These are phyloP conservation scores for Pyrenophora graminea DNA, from an alignment of 2,329 filamentous ascomycete species.

Conservation along the genomic window DNA sequence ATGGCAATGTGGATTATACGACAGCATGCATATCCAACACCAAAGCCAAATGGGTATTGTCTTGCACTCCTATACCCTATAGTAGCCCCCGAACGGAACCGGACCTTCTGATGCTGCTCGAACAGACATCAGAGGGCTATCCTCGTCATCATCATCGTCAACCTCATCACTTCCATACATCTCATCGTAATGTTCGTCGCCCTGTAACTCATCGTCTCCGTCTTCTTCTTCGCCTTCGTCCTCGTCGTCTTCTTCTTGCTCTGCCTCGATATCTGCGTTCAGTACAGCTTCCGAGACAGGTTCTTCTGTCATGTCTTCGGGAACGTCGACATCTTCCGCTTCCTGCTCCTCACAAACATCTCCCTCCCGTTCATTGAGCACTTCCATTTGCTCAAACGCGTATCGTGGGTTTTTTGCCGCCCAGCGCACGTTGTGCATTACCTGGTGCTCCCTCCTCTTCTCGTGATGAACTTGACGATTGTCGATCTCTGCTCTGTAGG, in stretches of 20 bases:
- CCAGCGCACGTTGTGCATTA: constrained; percentile 40
- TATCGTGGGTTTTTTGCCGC: constrained; percentile 41
- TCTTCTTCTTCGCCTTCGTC: constrained; percentile 18
- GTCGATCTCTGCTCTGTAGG: constrained; percentile 35
- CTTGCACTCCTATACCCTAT: constrained; percentile 16
- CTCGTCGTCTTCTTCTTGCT: constrained; percentile 24
- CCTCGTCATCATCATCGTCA: constrained; percentile 24
- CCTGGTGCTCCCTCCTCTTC: constrained; percentile 34
- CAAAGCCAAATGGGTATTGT: too few relatives aligned
- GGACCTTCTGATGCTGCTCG: constrained; percentile 25
- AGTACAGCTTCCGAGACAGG: constrained; percentile 32
- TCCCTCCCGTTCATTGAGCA: constrained; percentile 3
- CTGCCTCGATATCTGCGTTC: constrained; percentile 25
- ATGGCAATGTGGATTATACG: background rate
- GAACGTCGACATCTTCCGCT: constrained; percentile 29
- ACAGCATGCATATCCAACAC: too few relatives aligned
- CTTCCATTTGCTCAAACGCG: constrained; percentile 40
- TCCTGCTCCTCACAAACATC: constrained; percentile 18
- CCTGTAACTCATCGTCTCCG: constrained; percentile 20
- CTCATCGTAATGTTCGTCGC: constrained; percentile 19
- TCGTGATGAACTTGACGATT: constrained; percentile 28
- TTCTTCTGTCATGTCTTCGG: constrained; percentile 39
- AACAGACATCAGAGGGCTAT: constrained; percentile 15
- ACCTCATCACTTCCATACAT: constrained; percentile 18
- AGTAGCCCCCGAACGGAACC: constrained; percentile 31